Evolutionary conservation across 1,284 basidiomycete species (phyloP), one percentile per base, ranked within the genome.

Genomic region (Cryptococcus neoformans): DNA sequence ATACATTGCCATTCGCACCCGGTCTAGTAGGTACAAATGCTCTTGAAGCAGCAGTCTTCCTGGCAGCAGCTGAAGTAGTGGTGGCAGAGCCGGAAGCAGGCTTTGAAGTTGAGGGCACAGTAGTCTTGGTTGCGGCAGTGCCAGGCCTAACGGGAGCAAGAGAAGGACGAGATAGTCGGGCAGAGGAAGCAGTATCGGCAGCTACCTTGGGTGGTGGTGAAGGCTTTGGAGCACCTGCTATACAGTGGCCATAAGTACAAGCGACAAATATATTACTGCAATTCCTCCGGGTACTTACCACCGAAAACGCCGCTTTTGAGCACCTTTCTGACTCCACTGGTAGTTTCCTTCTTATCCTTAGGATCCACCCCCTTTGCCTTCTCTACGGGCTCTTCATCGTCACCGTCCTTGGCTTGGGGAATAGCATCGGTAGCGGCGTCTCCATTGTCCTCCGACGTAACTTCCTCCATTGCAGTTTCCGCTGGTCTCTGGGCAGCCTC

Each of bases 301-400:
- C 73, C 73, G 62, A 75, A 75, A 17, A 75, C 65, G 44, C 73
- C 72, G 47, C 66, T 70, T 59, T 72, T 73, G 51, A 75, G 61
- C n/a, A 75, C 69, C 57, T 70, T 68, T 56, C 63, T 68, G 21
- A 74, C 73, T 16, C 67, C 73, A 4, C 65, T 54, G 16, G 47
- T 40, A 8, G 51, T 52, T 11, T 55, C 44, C 36, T 52, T 47
- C 44, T 40, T 44, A 1, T 39, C 36, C 11, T 6, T 17, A 14
- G 14, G 4, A 6, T 16, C 49, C 6, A 36, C 35, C 49, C 35
- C 47, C 47, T 49, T n/a, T 4, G 6, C 47, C 12, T n/a, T 37
- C n/a, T 44, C 42, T n/a, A 44, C 42, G 6, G 42, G 42, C 42
- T n/a, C 42, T 16, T 28, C 28, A 28, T 28, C 28, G 28, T 28